Evolutionary conservation across 208 protist species (phyloP), one percentile per base, ranked within the genome.

Genomic region (Acanthamoeba healyi): DNA sequence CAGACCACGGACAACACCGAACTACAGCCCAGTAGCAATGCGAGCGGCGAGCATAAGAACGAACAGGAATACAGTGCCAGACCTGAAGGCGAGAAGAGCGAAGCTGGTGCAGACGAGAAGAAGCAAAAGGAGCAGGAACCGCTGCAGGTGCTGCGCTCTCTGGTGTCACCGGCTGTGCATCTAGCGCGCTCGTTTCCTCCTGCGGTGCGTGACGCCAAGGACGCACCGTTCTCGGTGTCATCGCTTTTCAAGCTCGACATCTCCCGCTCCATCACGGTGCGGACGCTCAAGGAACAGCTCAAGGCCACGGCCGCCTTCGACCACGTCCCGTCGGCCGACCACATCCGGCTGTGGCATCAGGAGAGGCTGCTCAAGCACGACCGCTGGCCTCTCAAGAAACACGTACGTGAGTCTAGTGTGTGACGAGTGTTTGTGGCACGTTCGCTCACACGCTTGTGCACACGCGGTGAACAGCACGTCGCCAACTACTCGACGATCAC

Each of bases 271-370:
- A 44, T 29, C 49, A 34, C 81, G 2, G 51, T 89, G 10, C 51
- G 44, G 36, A 49, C 26, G 10, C 51, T 89, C 22, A 89, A 89
- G 36, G 34, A 58, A n/a, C 44, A 56, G 12, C 54, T 89, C 34
- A 44, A 36, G 15, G 10, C 51, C 44, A 58, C 51, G 36, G 22
- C 81, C 19, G 81, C 81, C 9, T 29, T 89, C 81, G 54, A 89
- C 54, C 81, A 89, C 38, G 81, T 89, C 22, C 81, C 44, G 2
- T 89, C 81, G 29, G 51, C 34, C 2, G 81, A 89, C 24, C 81
- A 89, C 54, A 44, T 89, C 22, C 42, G 81, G 4, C 36, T 89
- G 54, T 89, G 81, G 81, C 81, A 89, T 32, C 51, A 65, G 38
- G 81, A 65, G 6, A 15, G 51, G 2, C 54, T 89, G 32, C 81